Conservation (phyloP, 2,329 filamentous ascomycete species). For the Graphilbum fragrans region DNA sequence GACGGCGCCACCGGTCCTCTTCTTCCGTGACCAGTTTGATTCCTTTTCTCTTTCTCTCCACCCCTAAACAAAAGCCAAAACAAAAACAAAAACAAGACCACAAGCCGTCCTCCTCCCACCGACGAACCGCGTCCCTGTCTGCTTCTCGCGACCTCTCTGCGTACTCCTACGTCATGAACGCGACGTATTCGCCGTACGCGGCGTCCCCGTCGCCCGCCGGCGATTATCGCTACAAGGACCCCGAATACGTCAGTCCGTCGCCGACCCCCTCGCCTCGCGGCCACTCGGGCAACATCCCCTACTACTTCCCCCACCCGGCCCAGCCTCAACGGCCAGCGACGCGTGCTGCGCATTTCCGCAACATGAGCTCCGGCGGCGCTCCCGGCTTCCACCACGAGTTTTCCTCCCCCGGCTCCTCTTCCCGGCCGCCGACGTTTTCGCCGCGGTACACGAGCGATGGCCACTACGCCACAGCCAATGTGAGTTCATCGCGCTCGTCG, state of each 20-base stretch:
- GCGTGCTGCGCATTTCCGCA: conserved; percentile 35
- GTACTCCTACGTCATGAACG: conserved; percentile 21
- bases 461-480: conserved; percentile 53
- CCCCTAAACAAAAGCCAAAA: conserved; percentile 8
- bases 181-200: conserved; percentile 28
- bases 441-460: conserved; percentile 51
- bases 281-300: conserved; percentile 17
- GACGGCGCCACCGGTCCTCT: conserved; percentile 10
- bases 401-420: conserved; percentile 16
- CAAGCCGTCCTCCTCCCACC: conserved; percentile 3
- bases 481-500: conserved; percentile 40
- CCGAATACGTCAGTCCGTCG: conserved; percentile 39
- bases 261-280: conserved; percentile 45
- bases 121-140: neutral
- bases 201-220: conserved; percentile 23
- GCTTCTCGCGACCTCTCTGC: neutral
- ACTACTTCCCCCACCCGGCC: conserved; percentile 26
- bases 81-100: conserved; percentile 2
- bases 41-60: conserved; percentile 9
- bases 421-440: conserved; percentile 37
- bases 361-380: conserved; percentile 24
- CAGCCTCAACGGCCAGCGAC: conserved; percentile 36
- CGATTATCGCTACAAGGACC: conserved; percentile 40
- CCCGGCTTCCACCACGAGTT: conserved; percentile 26
- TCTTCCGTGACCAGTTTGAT: conserved; percentile 10